Evolutionary conservation across 495 filamentous ascomycete species (phyloP), one percentile per base, ranked within the genome.

Genomic region (Aspergillus bertholletiae): DNA sequence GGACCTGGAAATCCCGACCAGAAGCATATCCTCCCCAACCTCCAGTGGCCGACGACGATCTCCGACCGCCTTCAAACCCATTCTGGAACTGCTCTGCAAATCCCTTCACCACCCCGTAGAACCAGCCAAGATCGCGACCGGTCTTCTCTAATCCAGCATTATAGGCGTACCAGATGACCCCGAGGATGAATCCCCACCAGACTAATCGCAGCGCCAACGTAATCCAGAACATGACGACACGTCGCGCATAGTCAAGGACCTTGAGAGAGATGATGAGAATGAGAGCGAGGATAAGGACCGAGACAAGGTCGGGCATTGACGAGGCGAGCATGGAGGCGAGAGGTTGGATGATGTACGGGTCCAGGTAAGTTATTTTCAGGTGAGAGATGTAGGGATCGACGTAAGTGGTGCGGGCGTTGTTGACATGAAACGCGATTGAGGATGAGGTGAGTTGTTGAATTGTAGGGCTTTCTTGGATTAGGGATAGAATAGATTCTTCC

Each of bases 171-270:
- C 78, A 68, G 0, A 70, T 77, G 1, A 82, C 3, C 0, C 72
- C 71, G 17, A 75, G 68, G 12, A 91, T 27, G 2, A 63, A 56
- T 0, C 70, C 77, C 81, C 83, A 94, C 45, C 89, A 80, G 0
- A 79, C 53, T 40, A 90, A 17, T 26, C 78, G 65, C 51, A 87
- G 62, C 6, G 73, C 76, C 44, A 93, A 62, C 37, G 74, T 64
- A n/a, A 88, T 77, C 83, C 89, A 90, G 67, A 82, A 93, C 63
- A 90, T 74, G 49, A 95, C 70, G 2, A 88, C 68, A 32, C 87
- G 78, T 45, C 81, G 82, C 23, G 87, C 68, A 65, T 84, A 83
- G 62, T 84, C 71, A n/a, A 94, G 69, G 49, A 91, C 61, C 63
- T 86, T 81, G 55, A 92, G 68, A 17, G 80, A 80, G 45, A 90